Conservation (phyloP, 257 asterid genomes). For the Sherardia arvensis region DNA sequence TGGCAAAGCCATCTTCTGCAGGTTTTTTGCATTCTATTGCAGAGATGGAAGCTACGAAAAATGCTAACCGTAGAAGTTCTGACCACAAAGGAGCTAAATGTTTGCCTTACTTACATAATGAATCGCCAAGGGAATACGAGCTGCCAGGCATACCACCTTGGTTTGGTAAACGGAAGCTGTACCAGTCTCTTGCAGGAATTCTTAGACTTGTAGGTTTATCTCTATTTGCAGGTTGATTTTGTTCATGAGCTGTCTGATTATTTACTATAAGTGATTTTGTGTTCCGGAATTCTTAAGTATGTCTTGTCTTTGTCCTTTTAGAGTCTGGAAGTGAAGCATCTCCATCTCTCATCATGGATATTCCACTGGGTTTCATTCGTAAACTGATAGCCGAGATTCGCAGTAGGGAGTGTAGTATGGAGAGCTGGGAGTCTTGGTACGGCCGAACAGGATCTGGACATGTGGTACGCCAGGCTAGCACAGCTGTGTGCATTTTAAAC, state of each 20-base stretch:
- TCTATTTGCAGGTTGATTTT: constrained; percentile 57
- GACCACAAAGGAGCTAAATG: constrained; percentile 26
- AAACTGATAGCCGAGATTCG: constrained; percentile 62
- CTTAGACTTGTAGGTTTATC: constrained; percentile 73
- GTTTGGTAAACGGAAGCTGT: constrained; percentile 82
- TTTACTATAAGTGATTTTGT: constrained; percentile 6
- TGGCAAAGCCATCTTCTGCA: constrained; percentile 44
- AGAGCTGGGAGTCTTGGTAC: constrained; percentile 89
- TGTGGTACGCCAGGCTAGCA: constrained; percentile 83
- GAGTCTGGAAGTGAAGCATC: constrained; percentile 63
- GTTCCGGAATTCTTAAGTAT: constrained; percentile 12
- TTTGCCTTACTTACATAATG: constrained; percentile 22
- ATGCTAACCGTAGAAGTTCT: constrained; percentile 22
- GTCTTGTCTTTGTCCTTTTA: constrained; percentile 21
- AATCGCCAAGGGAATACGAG: constrained; percentile 36
- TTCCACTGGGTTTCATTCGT: constrained; percentile 74
- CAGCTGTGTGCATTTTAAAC: constrained; percentile 76
- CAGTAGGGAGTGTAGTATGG: constrained; percentile 42
- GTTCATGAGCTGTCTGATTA: constrained; percentile 12
- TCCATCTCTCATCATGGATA: constrained; percentile 52
- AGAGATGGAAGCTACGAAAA: constrained; percentile 54
- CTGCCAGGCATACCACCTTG: constrained; percentile 95
- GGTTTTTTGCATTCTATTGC: constrained; percentile 80
- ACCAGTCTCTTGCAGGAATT: constrained; percentile 66
- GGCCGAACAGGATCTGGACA: constrained; percentile 65